Evolutionary conservation across 164 flowering plant species (phyloP), one percentile per base, ranked within the genome.

Genomic region (Euptelea pleiosperma): DNA sequence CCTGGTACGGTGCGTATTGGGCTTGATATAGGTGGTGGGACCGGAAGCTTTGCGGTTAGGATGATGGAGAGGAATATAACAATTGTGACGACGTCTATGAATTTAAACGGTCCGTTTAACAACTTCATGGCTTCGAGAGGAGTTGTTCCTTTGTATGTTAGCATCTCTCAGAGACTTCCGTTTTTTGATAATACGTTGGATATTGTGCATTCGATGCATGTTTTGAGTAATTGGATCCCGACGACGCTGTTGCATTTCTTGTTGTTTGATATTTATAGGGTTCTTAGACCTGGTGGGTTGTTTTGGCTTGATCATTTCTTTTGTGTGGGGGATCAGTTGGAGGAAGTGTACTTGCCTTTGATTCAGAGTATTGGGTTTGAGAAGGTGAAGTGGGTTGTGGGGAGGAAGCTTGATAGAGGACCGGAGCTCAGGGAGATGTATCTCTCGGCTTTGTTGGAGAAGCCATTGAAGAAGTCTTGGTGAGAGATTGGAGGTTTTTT

Each of bases 271-370:
- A 50, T 80, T 11, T 79, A 84, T 44, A 75, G 94, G 42, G 82
- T 87, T 19, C 70, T 87, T 8, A 74, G 94, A 77, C 86, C 86
- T 3, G 94, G 90, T 4, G 94, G 94, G 36, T 28, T 82, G 52
- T 81, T 87, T 45, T 84, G 87, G 90, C 69, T 84, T 0, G 93
- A 86, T 45, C 89, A 73, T 60, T 86, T 87, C 71, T 87, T 84
- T 62, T 79, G 90, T 46, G 44, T 69, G 2, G 79, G 66, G 0
- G 71, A 63, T 24, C 75, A 84, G 67, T 26, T 84, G 63, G 64
- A 81, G 53, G 55, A 69, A 3, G 68, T 72, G 3, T 84, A 84
- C 47, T 57, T 8, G 47, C 90, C 88, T 8, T 15, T 86, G 37
- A 72, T 84, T 10, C 78, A 77, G n/a, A 67, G 77, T 24, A 16